These are phyloP conservation scores for Gryganskiella cystojenkinii DNA, from an alignment of 192 early-diverging fungal species.

Conservation along the genomic window DNA sequence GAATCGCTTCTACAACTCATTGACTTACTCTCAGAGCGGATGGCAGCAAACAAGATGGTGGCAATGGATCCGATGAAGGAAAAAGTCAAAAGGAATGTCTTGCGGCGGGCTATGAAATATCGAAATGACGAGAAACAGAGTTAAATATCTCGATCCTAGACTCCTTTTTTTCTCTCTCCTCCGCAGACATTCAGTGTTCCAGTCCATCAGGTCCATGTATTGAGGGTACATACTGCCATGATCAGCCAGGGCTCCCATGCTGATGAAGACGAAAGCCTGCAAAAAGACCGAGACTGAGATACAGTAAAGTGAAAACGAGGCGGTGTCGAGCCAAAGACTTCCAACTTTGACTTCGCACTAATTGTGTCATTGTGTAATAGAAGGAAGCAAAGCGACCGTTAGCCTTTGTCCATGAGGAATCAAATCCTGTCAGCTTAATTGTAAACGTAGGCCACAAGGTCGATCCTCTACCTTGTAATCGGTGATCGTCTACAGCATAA, in stretches of 20 bases:
- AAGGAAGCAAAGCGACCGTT: no score
- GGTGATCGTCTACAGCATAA: background rate
- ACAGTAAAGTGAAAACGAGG: slow-evolving; percentile 53
- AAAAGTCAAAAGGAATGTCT: slow-evolving; percentile 54
- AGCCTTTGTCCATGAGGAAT: no score
- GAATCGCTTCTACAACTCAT: background rate
- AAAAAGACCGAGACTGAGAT: slow-evolving; percentile 54
- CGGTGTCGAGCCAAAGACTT: slow-evolving; percentile 41
- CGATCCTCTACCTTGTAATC: slow-evolving; percentile 5
- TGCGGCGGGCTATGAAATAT: slow-evolving; percentile 42
- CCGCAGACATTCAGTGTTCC: background rate
- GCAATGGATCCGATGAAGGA: slow-evolving; percentile 53
- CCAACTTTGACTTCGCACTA: slow-evolving; percentile 49
- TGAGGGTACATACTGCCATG: slow-evolving; percentile 43
- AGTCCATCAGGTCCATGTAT: background rate
- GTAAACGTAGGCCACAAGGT: no score
- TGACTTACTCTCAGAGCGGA: slow-evolving; percentile 30
- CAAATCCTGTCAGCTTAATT: no score
- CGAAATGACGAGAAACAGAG: background rate
- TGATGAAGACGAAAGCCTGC: slow-evolving; percentile 59
- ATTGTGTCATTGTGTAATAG: no score
- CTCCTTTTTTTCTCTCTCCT: background rate
- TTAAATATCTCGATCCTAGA: background rate
- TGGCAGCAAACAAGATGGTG: slow-evolving; percentile 45
- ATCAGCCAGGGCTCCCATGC: slow-evolving; percentile 59